A percentile compares a stretch with the other conserved stretches of the same genome.
Conservation (phyloP, 129 eudicot genomes). For the Erigeron canadensis region DNA sequence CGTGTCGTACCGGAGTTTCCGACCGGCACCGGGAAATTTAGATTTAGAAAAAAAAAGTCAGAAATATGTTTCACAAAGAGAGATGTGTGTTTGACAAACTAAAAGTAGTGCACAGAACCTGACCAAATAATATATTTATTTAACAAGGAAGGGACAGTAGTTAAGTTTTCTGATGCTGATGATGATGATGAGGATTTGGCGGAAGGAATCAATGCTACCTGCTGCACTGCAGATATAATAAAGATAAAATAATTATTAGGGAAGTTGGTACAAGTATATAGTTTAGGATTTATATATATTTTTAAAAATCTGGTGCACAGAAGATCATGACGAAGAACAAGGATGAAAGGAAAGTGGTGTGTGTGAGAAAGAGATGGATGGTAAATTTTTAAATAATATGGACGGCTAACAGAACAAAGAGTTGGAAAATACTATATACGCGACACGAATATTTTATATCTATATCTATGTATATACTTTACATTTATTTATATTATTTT, state of each 20-base stretch:
- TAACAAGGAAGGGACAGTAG: neutral
- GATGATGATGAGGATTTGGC: slow-evolving; percentile 7
- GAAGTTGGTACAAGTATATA: too few species aligned
- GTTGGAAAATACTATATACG: slow-evolving; percentile 12
- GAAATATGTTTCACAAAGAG: neutral
- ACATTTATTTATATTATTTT: neutral
- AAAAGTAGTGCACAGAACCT: too few species aligned
- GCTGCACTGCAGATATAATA: neutral
- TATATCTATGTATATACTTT: too few species aligned
- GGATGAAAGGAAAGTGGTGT: slow-evolving; percentile 20
- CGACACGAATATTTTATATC: slow-evolving; percentile 1
- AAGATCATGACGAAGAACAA: slow-evolving; percentile 11
- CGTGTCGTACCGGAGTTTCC: too few species aligned
- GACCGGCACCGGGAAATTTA: neutral
- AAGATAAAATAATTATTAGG: neutral
- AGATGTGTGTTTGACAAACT: neutral
- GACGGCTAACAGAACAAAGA: slow-evolving; percentile 36
- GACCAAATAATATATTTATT: slow-evolving; percentile 21
- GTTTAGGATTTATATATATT: too few species aligned
- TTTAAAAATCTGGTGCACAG: too few species aligned
- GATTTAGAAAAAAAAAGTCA: neutral
- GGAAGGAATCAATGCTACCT: slow-evolving; percentile 27
- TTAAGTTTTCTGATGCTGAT: too few species aligned
- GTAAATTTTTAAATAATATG: slow-evolving; percentile 28
- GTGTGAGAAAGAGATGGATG: slow-evolving; percentile 2